A percentile compares a stretch with the other conserved stretches of the same genome.
phyloP scores from a whole-genome alignment of 768 basidiomycete species.

The Kwoniella mangroviensis region DNA sequence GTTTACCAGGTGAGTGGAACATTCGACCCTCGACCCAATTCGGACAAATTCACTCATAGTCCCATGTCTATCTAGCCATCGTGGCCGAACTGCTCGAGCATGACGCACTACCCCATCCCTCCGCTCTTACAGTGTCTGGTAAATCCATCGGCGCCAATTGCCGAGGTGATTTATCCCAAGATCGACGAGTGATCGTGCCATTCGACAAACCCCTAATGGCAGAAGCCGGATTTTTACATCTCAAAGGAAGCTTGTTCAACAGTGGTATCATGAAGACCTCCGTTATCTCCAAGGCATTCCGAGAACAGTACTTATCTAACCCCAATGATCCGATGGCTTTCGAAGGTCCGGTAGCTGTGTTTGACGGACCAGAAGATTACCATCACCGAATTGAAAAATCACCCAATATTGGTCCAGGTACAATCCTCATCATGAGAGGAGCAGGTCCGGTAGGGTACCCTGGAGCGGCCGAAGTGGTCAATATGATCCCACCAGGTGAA shows the following conservation, averaged over 20 bases:
- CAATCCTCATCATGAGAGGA: conserved; percentile 56
- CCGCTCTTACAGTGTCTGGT: conserved; percentile 49
- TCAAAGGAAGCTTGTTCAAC: conserved; percentile 55
- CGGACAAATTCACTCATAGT: no score
- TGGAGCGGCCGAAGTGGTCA: conserved; percentile 54
- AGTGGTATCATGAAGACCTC: conserved; percentile 57
- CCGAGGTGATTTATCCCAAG: conserved; percentile 44
- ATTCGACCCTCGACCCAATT: no score
- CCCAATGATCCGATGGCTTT: conserved; percentile 56
- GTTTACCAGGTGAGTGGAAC: conserved; percentile 43
- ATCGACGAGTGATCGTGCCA: conserved; percentile 52
- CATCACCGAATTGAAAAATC: conserved; percentile 49
- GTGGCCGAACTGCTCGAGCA: conserved; percentile 48
- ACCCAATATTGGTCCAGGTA: conserved; percentile 38
- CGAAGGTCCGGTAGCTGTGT: conserved; percentile 56
- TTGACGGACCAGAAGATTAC: conserved; percentile 57
- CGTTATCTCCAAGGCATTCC: conserved; percentile 53
- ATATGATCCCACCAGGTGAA: conserved; percentile 55
- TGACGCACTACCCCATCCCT: conserved; percentile 41
- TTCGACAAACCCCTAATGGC: conserved; percentile 47
- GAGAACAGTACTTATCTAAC: conserved; percentile 53
- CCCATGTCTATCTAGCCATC: conserved; percentile 29
- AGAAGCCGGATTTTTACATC: conserved; percentile 54
- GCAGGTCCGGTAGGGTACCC: conserved; percentile 55
- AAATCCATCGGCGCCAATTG: conserved; percentile 52